Evolutionary conservation across 2,329 filamentous ascomycete genomes (phyloP).

Genomic region (Phaeosphaeriaceae sp.): DNA sequence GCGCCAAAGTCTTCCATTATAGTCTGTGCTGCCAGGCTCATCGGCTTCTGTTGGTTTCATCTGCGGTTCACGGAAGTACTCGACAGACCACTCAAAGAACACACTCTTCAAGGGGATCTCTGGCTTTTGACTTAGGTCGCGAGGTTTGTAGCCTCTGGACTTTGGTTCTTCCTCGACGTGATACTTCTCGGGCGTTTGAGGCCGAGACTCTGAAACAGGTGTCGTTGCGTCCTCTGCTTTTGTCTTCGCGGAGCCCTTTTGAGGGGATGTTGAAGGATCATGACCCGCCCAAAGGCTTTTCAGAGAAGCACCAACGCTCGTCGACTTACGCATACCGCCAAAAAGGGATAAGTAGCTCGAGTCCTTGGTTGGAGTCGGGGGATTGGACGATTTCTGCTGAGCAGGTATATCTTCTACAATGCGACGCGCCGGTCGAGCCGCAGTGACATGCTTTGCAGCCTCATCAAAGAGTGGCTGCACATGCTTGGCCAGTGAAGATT

Average conservation of each 20-base stretch:
- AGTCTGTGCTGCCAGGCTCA: slow-evolving; percentile 93
- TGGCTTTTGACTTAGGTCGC: slow-evolving; percentile 65
- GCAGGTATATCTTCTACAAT: slow-evolving; percentile 38
- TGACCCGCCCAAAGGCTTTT: slow-evolving; percentile 63
- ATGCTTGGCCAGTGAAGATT: slow-evolving; percentile 75
- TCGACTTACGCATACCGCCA: slow-evolving; percentile 66
- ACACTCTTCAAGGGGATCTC: slow-evolving; percentile 78
- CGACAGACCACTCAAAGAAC: slow-evolving; percentile 94
- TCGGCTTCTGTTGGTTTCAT: slow-evolving; percentile 97
- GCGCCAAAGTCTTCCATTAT: slow-evolving; percentile 93
- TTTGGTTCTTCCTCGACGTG: slow-evolving; percentile 77
- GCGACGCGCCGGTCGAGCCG: slow-evolving; percentile 53
- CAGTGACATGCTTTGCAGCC: slow-evolving; percentile 57
- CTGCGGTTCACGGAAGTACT: slow-evolving; percentile 96
- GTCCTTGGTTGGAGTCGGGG: slow-evolving; percentile 58
- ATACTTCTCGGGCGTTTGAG: slow-evolving; percentile 68
- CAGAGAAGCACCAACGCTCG: slow-evolving; percentile 69
- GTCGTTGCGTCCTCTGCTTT: slow-evolving; percentile 66
- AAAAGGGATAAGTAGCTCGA: slow-evolving; percentile 66
- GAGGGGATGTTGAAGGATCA: slow-evolving; percentile 36
- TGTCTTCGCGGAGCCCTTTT: slow-evolving; percentile 47
- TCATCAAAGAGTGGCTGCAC: slow-evolving; percentile 79
- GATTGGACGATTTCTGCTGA: slow-evolving; percentile 55
- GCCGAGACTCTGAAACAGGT: slow-evolving; percentile 76
- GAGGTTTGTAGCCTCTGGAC: slow-evolving; percentile 75